Conservation (phyloP, 805 yeast species). For the Metschnikowia dekortorum region DNA sequence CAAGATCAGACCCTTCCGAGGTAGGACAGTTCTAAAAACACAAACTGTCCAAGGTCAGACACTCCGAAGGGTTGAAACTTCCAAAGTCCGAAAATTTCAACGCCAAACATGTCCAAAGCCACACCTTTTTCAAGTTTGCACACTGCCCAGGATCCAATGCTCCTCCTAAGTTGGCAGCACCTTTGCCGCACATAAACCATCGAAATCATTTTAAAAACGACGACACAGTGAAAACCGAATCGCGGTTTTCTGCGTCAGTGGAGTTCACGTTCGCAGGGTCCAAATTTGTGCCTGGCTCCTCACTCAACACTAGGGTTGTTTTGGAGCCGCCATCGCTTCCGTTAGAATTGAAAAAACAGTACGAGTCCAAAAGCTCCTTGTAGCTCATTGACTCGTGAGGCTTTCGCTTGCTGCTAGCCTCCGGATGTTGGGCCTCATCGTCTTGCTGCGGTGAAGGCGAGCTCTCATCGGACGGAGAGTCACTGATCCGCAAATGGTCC, state of each 20-base stretch:
- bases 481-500: not conserved
- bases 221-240: conserved; percentile 12
- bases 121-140: too few species aligned
- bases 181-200: not conserved
- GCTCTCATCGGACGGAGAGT: not conserved
- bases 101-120: too few species aligned
- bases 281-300: conserved; percentile 6
- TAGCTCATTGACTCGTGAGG: conserved; percentile 47
- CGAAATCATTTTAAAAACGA: conserved; percentile 10
- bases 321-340: conserved; percentile 16
- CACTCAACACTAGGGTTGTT: conserved; percentile 17
- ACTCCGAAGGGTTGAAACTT: too few species aligned
- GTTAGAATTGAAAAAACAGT: conserved; percentile 49
- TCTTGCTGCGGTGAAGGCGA: not conserved
- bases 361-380: conserved; percentile 52
- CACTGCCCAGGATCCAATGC: too few species aligned
- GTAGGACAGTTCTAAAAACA: too few species aligned
- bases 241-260: not conserved
- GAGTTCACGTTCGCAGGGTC: not conserved
- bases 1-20: too few species aligned
- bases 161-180: too few species aligned
- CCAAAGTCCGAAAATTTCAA: too few species aligned
- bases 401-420: not conserved
- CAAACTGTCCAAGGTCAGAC: too few species aligned
- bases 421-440: not conserved